These are phyloP conservation scores for Gomphus bonarii DNA, from an alignment of 1,284 basidiomycete species.

Conservation along the genomic window DNA sequence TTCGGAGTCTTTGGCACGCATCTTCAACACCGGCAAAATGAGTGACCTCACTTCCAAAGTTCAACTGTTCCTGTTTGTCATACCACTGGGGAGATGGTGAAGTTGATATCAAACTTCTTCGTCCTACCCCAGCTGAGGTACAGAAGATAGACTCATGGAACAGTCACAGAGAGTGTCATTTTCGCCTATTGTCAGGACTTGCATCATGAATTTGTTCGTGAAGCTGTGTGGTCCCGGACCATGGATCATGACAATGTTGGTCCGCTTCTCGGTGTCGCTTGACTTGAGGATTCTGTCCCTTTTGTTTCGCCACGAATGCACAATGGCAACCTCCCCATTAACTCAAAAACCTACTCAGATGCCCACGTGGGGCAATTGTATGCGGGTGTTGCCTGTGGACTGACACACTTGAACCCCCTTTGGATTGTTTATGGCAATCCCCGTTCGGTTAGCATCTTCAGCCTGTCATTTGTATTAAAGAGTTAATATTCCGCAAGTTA, in stretches of 20 bases:
- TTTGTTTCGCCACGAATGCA: slow-evolving; percentile 6
- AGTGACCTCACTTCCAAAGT: background rate
- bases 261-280: slow-evolving; percentile 5
- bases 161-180: background rate
- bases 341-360: background rate
- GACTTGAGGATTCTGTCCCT: background rate
- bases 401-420: background rate
- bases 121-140: background rate
- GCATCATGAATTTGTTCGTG: background rate
- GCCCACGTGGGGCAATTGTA: background rate
- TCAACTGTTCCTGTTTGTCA: background rate
- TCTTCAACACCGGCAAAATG: background rate
- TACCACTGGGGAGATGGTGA: background rate
- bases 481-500: background rate
- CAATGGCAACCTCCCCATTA: background rate
- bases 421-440: slow-evolving; percentile 1
- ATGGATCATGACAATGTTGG: slow-evolving; percentile 4
- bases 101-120: background rate
- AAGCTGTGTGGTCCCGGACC: background rate
- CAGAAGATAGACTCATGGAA: background rate
- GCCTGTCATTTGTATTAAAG: background rate
- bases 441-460: background rate
- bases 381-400: background rate
- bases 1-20: background rate
- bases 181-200: background rate